Evolutionary conservation across 306 rosid species (phyloP).

Genomic region (Castanospermum australe): DNA sequence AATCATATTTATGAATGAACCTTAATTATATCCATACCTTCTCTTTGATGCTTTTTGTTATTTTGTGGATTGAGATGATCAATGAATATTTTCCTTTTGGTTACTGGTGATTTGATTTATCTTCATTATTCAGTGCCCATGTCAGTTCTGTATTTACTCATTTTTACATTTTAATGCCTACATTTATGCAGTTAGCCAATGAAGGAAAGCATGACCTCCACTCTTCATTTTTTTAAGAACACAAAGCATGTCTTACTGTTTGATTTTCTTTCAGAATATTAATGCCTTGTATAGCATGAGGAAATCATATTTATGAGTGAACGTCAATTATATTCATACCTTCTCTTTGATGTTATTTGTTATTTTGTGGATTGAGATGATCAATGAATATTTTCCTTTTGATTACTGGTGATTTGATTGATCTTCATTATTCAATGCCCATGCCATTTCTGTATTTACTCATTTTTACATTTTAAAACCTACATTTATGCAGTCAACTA

Average conservation of each 20-base stretch:
- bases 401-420: not conserved
- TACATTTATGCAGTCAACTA: not conserved
- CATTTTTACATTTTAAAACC: not conserved
- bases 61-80: not conserved
- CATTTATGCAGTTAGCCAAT: not conserved
- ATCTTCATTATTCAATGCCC: not conserved
- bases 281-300: not conserved
- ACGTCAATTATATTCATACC: not conserved
- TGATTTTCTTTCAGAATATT: not conserved
- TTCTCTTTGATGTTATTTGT: not conserved
- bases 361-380: not conserved
- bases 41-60: not conserved
- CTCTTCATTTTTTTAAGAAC: not conserved
- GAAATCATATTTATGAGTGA: not conserved
- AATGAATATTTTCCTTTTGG: not conserved
- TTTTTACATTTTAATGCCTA: not conserved
- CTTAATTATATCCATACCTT: not conserved
- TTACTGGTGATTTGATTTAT: not conserved
- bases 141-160: not conserved
- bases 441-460: not conserved
- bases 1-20: not conserved
- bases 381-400: not conserved
- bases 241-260: not conserved
- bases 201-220: not conserved
- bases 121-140: not conserved